Percentiles rank a stretch among this genome's conserved stretches.
phyloP scores from a whole-genome alignment of 1,284 basidiomycete genomes.

The Papiliotrema terrestris region DNA sequence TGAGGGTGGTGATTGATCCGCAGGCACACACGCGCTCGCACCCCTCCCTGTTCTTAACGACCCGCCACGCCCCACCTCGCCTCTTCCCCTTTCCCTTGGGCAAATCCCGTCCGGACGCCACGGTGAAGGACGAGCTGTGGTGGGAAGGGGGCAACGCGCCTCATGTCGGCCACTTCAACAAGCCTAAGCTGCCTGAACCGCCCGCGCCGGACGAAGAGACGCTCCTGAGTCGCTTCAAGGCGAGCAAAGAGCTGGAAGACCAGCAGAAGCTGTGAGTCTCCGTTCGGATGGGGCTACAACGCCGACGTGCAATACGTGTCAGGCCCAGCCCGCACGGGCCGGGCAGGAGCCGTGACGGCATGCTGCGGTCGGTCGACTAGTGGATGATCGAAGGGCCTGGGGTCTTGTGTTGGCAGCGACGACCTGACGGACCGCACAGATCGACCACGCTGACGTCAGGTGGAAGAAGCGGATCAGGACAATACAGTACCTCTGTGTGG shows the following conservation, averaged over 20 bases:
- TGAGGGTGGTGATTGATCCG: too few relatives aligned
- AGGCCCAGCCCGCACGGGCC: too few relatives aligned
- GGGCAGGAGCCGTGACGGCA: too few relatives aligned
- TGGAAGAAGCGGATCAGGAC: conserved; percentile 33
- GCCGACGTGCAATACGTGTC: too few relatives aligned
- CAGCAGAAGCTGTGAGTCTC: conserved; percentile 23
- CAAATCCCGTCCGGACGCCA: conserved; percentile 30
- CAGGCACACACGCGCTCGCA: conserved; percentile 35
- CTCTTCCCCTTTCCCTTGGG: conserved; percentile 40
- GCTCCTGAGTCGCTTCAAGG: conserved; percentile 23
- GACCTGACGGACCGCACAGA: too few relatives aligned
- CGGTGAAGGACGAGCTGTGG: conserved; percentile 37
- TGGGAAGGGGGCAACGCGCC: conserved; percentile 43
- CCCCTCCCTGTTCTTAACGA: conserved; percentile 38
- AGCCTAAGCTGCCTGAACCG: conserved; percentile 21
- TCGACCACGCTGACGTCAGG: conserved; percentile 6
- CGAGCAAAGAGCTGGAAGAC: conserved; percentile 27
- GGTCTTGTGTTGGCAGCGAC: too few relatives aligned
- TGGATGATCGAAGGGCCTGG: too few relatives aligned
- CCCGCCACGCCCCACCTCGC: conserved; percentile 27
- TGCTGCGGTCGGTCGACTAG: too few relatives aligned
- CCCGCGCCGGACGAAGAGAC: conserved; percentile 16
- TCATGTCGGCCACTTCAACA: conserved; percentile 42
- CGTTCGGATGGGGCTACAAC: too few relatives aligned
- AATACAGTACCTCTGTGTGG: conserved; percentile 28